Percentiles rank a stretch among this genome's conserved stretches.
Conservation (phyloP, 1,284 basidiomycete genomes). For the Rhodofomes roseus region DNA sequence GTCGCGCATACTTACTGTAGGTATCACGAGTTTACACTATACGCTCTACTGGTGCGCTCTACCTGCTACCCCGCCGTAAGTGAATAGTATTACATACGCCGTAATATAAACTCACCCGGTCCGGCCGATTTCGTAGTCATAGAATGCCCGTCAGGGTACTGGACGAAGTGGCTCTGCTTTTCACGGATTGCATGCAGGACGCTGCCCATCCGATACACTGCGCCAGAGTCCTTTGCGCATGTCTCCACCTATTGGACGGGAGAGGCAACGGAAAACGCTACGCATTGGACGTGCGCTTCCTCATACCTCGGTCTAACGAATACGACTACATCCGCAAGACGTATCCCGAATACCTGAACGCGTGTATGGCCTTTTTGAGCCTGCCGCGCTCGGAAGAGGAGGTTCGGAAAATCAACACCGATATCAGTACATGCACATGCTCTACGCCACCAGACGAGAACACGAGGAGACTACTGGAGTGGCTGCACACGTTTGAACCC, state of each 20-base stretch:
- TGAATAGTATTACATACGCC: too few species aligned
- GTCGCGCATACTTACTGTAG: too few species aligned
- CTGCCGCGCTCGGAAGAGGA: neutral
- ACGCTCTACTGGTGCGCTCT: too few species aligned
- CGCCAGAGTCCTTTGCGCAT: neutral
- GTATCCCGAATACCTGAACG: neutral
- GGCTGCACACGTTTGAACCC: neutral
- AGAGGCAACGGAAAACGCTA: neutral
- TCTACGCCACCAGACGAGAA: neutral
- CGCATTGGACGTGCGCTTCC: neutral
- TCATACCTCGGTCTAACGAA: neutral
- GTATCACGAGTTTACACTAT: too few species aligned
- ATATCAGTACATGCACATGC: neutral
- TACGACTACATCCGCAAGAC: neutral
- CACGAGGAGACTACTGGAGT: neutral
- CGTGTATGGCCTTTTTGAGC: neutral
- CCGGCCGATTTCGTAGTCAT: too few species aligned
- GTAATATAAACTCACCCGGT: too few species aligned
- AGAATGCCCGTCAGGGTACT: too few species aligned
- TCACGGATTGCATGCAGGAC: neutral
- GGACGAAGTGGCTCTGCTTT: neutral
- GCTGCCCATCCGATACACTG: neutral
- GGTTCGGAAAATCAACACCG: neutral
- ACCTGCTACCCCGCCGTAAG: too few species aligned
- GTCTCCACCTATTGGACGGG: neutral